phyloP scores from a whole-genome alignment of 2,329 filamentous ascomycete genomes.

The Neofusicoccum kwambonambiense region DNA sequence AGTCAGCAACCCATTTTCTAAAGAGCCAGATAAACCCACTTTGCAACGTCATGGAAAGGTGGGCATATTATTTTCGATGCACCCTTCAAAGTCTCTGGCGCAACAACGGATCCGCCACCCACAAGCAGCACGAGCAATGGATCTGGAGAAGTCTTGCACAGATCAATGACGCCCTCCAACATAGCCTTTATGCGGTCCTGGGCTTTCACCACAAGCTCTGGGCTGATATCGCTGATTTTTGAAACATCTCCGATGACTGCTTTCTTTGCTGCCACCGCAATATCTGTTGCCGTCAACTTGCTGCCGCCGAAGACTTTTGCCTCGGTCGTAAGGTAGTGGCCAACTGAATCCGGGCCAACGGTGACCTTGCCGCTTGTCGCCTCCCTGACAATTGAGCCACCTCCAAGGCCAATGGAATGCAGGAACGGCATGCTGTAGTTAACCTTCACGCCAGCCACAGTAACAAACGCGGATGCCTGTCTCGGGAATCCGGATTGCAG shows the following conservation, averaged over 20 bases:
- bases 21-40: conserved; percentile 29
- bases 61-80: conserved; percentile 54
- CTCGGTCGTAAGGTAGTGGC: conserved; percentile 55
- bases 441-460: conserved; percentile 62
- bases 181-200: conserved; percentile 49
- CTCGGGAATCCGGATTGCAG: conserved; percentile 63
- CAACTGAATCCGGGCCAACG: conserved; percentile 63
- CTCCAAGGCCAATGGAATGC: conserved; percentile 55
- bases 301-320: conserved; percentile 58
- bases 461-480: conserved; percentile 61
- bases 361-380: conserved; percentile 37
- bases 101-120: conserved; percentile 61
- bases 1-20: conserved; percentile 25
- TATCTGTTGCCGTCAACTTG: conserved; percentile 60
- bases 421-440: conserved; percentile 39
- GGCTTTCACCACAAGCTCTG: conserved; percentile 6
- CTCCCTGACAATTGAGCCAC: conserved; percentile 55
- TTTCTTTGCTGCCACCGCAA: conserved; percentile 41
- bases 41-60: conserved; percentile 14
- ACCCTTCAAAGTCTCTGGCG: conserved; percentile 55
- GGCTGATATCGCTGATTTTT: conserved; percentile 36
- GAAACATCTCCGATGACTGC: conserved; percentile 45
- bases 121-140: conserved; percentile 61
- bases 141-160: conserved; percentile 62
- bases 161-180: conserved; percentile 58